These are phyloP conservation scores for Porphyrellus cyaneotinctus DNA, from an alignment of 768 basidiomycete genomes.

Conservation along the genomic window DNA sequence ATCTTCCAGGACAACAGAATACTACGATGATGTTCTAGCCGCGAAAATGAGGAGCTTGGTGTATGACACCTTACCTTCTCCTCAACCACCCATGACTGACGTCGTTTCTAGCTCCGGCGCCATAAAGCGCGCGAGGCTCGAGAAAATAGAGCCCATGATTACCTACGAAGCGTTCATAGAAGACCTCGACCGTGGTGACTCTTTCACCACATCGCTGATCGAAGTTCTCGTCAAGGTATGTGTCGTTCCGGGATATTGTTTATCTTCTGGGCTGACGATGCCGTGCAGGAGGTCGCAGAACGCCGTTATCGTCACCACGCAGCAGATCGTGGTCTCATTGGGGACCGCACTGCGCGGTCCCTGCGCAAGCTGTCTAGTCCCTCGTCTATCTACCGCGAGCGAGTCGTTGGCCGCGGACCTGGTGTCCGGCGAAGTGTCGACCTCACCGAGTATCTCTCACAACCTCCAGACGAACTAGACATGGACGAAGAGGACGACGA, in stretches of 20 bases:
- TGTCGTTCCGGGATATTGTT: background rate
- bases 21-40: conserved; percentile 68
- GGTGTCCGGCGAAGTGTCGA: conserved; percentile 33
- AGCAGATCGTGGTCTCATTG: conserved; percentile 56
- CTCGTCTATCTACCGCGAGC: conserved; percentile 51
- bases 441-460: conserved; percentile 49
- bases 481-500: conserved; percentile 69
- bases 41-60: conserved; percentile 74
- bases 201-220: conserved; percentile 71
- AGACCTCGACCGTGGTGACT: conserved; percentile 74
- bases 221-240: conserved; percentile 77
- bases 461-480: conserved; percentile 53
- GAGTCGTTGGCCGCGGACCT: conserved; percentile 35
- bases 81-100: background rate
- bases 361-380: conserved; percentile 54
- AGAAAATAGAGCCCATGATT: conserved; percentile 60
- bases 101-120: conserved; percentile 56
- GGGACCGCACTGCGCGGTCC: conserved; percentile 62
- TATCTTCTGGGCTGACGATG: conserved; percentile 1
- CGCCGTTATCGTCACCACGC: conserved; percentile 52
- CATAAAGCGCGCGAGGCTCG: conserved; percentile 62
- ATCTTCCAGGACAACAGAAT: conserved; percentile 58
- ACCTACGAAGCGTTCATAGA: conserved; percentile 73
- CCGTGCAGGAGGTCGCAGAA: conserved; percentile 68
- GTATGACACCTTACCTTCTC: conserved; percentile 42